Percentiles rank a stretch among this genome's conserved stretches.
phyloP scores from a whole-genome alignment of 345 rosid species.

The Carallia pectinifolia region DNA sequence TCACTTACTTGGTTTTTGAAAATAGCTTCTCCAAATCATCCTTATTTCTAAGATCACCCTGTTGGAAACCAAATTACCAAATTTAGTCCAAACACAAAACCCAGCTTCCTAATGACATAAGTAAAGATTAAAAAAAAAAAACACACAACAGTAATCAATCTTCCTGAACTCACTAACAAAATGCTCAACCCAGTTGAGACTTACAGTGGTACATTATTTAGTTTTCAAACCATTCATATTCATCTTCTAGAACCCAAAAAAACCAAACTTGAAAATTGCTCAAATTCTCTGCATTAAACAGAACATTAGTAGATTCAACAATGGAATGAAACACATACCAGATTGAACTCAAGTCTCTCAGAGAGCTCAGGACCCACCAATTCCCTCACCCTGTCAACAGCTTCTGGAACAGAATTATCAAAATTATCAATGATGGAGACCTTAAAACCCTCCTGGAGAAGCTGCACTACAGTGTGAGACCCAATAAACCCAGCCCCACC shows the following conservation, averaged over 20 bases:
- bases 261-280: background rate
- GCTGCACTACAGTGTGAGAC: conserved; percentile 85
- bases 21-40: conserved; percentile 85
- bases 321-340: conserved; percentile 41
- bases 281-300: background rate
- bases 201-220: background rate
- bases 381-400: conserved; percentile 73
- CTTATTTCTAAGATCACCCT: conserved; percentile 90
- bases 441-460: conserved; percentile 67
- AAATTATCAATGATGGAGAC: conserved; percentile 85
- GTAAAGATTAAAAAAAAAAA: background rate
- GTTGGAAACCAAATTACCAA: conserved; percentile 25
- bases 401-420: conserved; percentile 76
- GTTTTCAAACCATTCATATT: too few relatives aligned
- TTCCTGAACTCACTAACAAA: background rate
- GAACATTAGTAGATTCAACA: background rate
- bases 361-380: conserved; percentile 80
- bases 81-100: conserved; percentile 1
- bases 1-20: conserved; percentile 53
- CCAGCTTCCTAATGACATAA: background rate
- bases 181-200: background rate
- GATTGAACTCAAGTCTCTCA: conserved; percentile 61
- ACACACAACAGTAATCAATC: background rate
- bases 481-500: conserved; percentile 99
- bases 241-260: background rate